These are phyloP conservation scores for Saccharomyces eubayanus DNA, from an alignment of 805 yeast genomes.

Conservation along the genomic window DNA sequence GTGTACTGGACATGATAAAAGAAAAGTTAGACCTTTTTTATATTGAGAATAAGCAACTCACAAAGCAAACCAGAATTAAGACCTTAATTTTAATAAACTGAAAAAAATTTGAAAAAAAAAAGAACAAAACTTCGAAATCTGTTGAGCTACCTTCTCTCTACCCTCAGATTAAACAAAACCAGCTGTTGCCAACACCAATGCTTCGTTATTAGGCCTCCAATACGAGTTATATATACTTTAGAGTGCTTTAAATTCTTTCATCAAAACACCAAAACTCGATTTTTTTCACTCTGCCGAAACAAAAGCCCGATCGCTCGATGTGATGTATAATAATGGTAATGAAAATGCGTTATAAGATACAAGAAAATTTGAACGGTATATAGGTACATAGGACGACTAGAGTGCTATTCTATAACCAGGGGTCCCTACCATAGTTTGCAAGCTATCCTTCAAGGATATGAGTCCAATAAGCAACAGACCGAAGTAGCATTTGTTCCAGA, in stretches of 20 bases:
- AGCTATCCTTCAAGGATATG: conserved; percentile 11
- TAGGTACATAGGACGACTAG: background rate
- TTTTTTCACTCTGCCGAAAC: background rate
- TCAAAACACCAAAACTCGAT: background rate
- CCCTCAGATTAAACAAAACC: background rate
- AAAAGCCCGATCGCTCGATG: background rate
- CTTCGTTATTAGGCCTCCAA: background rate
- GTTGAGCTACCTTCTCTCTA: background rate
- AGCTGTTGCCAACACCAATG: background rate
- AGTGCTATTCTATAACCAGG: background rate
- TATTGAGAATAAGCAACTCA: background rate
- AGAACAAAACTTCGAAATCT: background rate
- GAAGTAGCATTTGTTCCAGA: conserved; percentile 23
- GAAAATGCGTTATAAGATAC: background rate
- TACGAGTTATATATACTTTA: background rate
- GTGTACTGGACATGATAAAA: background rate
- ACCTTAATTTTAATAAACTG: background rate
- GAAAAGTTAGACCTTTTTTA: background rate
- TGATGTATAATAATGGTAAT: background rate
- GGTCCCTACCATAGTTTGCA: background rate
- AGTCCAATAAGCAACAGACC: conserved; percentile 16
- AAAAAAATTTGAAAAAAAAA: background rate
- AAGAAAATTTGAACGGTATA: background rate
- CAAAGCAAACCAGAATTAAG: background rate
- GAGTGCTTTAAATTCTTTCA: background rate